Evolutionary conservation across 169 alveolate species (phyloP).

Genomic region (Plasmodium sp.): DNA sequence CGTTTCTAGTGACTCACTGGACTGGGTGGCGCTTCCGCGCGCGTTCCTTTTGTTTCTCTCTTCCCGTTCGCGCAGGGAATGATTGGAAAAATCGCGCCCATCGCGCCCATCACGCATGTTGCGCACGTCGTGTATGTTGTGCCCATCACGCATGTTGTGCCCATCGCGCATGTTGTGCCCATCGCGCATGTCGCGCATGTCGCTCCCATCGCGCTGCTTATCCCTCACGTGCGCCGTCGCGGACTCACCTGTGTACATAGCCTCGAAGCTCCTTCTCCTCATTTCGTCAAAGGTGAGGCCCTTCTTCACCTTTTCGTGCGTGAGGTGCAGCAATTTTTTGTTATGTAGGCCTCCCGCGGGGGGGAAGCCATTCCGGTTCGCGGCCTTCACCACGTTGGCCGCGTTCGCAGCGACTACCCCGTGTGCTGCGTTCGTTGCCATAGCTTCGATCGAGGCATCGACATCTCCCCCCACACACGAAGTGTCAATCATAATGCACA

Average conservation of each 20-base stretch:
- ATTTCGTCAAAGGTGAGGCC: constrained; percentile 44
- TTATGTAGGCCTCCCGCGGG: neutral
- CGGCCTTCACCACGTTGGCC: neutral
- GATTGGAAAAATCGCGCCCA: neutral
- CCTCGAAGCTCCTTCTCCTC: constrained; percentile 59
- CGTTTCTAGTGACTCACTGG: neutral
- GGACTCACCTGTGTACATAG: neutral
- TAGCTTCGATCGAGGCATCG: neutral
- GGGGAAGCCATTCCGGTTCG: neutral
- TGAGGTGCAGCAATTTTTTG: neutral
- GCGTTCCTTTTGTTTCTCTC: neutral
- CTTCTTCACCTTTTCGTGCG: constrained; percentile 13
- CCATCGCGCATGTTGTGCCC: no score
- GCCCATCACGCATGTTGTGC: neutral
- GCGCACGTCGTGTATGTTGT: no score
- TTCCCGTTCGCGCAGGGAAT: neutral
- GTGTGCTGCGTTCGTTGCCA: neutral
- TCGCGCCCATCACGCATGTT: no score
- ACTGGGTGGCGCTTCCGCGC: neutral
- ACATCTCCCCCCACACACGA: neutral
- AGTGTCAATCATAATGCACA: neutral
- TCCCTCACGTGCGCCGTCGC: neutral
- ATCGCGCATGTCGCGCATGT: neutral
- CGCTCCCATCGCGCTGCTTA: neutral
- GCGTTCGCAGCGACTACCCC: neutral